Base-by-base conservation (phyloP, 768 basidiomycete species). In the Harrya chromipes region DNA sequence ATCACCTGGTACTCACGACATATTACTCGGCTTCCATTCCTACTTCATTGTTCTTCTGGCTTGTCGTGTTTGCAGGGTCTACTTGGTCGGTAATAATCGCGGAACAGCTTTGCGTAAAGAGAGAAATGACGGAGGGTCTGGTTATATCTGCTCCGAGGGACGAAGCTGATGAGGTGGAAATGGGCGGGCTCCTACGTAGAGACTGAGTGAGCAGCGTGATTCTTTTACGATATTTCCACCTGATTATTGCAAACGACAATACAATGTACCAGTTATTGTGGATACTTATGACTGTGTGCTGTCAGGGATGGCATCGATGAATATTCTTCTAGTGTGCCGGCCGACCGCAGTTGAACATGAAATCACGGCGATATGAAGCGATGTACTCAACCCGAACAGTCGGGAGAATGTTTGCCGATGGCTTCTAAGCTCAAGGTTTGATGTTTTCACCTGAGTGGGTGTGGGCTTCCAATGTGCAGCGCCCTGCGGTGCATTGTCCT, bases 21-120 rank as follows among this genome's bases (percentile, higher is more conserved):
- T 97, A 97, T 71, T 81, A 81, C 61, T 72, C 81, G 12, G 69
- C 72, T 47, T 67, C 69, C 40, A 60, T 87, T 62, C 97, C 97
- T 7, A 90, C 90, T 0, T 94, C 92, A 1, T 65, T 90, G 31
- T 98, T 95, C 76, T 97, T 90, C 74, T 99, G 94, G 94, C 61
- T 83, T 40, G 76, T 94, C 43, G 74, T 94, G 64, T 68, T 79
- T n/a, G 71, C 73, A 35, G 85, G 90, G 38, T 78, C 90, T 7
- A 72, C 81, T n/a, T 58, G 85, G 34, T 88, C 84, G 52, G 80
- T 97, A 54, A 75, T 93, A 46, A 67, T 85, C 12, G 89, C 92
- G 1, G 97, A 99, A 64, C 93, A 97, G 60, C 74, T 97, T 23
- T 94, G 95, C 64, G 88, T 95, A 23, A 84, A 80, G 59, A 74